Evolutionary conservation across 495 filamentous ascomycete species (phyloP), one percentile per base, ranked within the genome.

Genomic region (Penicillium crystallinum): DNA sequence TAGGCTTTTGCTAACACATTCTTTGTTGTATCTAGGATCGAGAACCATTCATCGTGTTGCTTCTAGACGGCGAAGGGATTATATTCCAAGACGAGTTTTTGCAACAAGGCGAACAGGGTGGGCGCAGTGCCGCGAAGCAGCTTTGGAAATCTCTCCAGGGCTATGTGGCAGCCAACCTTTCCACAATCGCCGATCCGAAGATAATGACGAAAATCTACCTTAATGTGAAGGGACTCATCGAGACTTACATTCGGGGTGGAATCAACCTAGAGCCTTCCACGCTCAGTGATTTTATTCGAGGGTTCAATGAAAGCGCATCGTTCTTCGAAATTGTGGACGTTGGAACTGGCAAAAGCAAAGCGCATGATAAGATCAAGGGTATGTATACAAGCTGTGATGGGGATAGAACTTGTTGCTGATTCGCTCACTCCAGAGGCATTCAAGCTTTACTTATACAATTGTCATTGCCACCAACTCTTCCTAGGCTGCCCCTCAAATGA

Each of bases 391-490:
- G 41, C 15, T 42, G 37, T 49, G 34, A 44, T 47, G 22, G n/a
- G n/a, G n/a, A 21, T 33, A 21, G 25, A 45, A 48, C 49, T 51
- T 33, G 49, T 48, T 45, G 42, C 50, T 49, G 34, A 46, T 27
- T 52, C 49, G 36, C 22, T 53, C 14, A 37, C 29, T 50, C 12
- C 69, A 91, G 90, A 90, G 74, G 82, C 70, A 56, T 89, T 79
- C 74, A 83, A 81, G 79, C 65, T 83, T 22, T 74, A 82, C 65
- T 61, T 84, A 41, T 76, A 81, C 70, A 80, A 91, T 58, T 79
- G 76, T 60, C 87, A 90, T 65, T 95, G 90, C 68, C 87, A 86
- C 58, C 88, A 91, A 53, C 83, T 95, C 36, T 71, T 91, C 41
- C 73, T 96, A 38, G 90, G 89, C 11, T 85, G 89, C 54, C 87